A percentile compares a stretch with the other conserved stretches of the same genome.
Evolutionary conservation across 306 rosid species (phyloP).

Genomic region (Inga oerstediana): DNA sequence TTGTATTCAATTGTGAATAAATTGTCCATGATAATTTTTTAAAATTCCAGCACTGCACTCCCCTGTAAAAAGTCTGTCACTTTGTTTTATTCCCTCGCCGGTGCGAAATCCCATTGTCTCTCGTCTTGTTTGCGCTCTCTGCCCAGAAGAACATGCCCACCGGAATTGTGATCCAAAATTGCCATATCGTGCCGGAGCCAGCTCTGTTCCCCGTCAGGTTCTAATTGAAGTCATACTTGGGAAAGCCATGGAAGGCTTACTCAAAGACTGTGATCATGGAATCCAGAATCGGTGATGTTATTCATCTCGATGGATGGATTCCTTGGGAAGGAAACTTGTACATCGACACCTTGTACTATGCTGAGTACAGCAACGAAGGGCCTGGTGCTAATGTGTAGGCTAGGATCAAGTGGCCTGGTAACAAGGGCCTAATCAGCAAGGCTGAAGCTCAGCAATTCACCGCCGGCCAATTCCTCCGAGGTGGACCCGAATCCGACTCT

Average conservation of each 20-base stretch:
- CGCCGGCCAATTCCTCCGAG: constrained; percentile 32
- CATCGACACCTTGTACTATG: constrained; percentile 39
- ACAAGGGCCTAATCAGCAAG: constrained; percentile 37
- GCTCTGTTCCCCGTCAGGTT: constrained; percentile 36
- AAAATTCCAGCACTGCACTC: too few relatives aligned
- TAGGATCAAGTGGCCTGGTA: constrained; percentile 51
- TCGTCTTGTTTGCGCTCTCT: too few relatives aligned
- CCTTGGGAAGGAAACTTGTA: constrained; percentile 46
- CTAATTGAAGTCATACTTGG: constrained; percentile 45
- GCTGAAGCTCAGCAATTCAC: constrained; percentile 47
- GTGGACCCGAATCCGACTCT: constrained; percentile 7
- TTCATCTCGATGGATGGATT: constrained; percentile 38
- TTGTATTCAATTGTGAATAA: too few relatives aligned
- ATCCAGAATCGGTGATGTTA: constrained; percentile 46
- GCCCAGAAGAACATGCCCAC: constrained; percentile 9
- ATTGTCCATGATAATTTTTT: too few relatives aligned
- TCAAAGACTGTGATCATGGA: constrained; percentile 58
- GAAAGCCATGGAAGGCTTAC: constrained; percentile 64
- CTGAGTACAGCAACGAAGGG: constrained; percentile 65
- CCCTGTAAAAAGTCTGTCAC: too few relatives aligned
- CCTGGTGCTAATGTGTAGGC: constrained; percentile 42
- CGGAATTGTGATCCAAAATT: constrained; percentile 60
- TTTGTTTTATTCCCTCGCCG: too few relatives aligned
- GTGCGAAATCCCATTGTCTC: too few relatives aligned
- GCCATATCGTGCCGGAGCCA: constrained; percentile 51